Evolutionary conservation across 345 rosid species (phyloP).

Genomic region (Rhodamnia argentea): DNA sequence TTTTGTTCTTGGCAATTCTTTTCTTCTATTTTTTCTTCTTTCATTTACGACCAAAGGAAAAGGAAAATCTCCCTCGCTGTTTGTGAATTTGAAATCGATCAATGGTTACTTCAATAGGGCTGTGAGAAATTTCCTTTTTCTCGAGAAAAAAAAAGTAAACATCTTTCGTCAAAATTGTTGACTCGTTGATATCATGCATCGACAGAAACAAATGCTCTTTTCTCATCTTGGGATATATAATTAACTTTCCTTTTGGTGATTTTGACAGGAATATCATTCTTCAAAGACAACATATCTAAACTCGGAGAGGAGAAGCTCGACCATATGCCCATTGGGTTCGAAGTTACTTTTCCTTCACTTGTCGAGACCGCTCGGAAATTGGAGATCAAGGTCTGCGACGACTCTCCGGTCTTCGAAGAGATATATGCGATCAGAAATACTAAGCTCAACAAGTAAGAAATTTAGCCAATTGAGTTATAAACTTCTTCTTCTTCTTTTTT

Average conservation of each 20-base stretch:
- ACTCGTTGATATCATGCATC: not conserved
- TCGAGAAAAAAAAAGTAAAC: not conserved
- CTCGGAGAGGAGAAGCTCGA: conserved; percentile 55
- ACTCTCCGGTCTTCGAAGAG: conserved; percentile 40
- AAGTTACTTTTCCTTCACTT: conserved; percentile 85
- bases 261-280: conserved; percentile 46
- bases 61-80: not conserved
- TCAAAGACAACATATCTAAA: conserved; percentile 48
- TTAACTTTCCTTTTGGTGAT: not conserved
- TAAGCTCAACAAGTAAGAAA: conserved; percentile 64
- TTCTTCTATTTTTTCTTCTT: not conserved
- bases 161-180: not conserved
- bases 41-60: not conserved
- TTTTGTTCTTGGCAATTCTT: not conserved
- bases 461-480: too few relatives aligned
- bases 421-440: conserved; percentile 47
- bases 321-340: conserved; percentile 94
- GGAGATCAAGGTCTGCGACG: conserved; percentile 42
- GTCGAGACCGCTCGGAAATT: conserved; percentile 49
- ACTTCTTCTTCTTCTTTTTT: too few relatives aligned
- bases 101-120: not conserved
- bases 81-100: not conserved
- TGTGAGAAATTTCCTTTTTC: not conserved
- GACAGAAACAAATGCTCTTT: not conserved
- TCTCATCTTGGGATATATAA: not conserved